Evolutionary conservation across 2,329 filamentous ascomycete species (phyloP), one percentile per base, ranked within the genome.

Genomic region (Fonsecaea pedrosoi): DNA sequence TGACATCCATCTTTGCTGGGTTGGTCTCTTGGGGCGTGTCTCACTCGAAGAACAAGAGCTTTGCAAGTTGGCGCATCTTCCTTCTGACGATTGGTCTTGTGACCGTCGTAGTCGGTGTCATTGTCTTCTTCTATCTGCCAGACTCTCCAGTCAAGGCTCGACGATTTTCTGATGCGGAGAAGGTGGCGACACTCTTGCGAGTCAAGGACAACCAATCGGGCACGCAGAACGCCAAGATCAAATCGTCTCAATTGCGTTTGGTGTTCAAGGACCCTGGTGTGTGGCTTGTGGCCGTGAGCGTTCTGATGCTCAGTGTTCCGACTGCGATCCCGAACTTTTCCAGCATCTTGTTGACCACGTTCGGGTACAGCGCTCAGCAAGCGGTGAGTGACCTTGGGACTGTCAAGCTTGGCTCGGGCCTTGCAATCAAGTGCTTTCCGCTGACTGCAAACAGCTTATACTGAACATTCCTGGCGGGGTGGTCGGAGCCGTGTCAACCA

Each of bases 141-240:
- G 78, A 81, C 59, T 80, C 79, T 48, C 80, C 78, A 0, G 79
- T 81, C 72, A 78, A 75, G 3, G 76, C 76, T 12, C 32, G 54
- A n/a, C 73, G 76, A n/a, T 76, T 82, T 56, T 76, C 71, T 50
- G 75, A 78, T 50, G 74, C 74, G 13, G 79, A 81, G 64, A 78
- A 80, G 54, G 73, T 80, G 35, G 76, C 72, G 1, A 72, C 71
- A n/a, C 73, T 81, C 45, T 78, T 82, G 62, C 78, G 82, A 0
- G 76, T 85, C 0, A 76, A 80, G 7, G 77, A 78, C 50, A 83
- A 84, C 45, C 80, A 82, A 62, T 85, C 81, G 1, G 84, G 83
- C 8, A 83, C 84, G 10, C 80, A 84, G 55, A 84, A 83, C 73
- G 82, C 83, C 57, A 77, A 80, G 45, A 82, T 85, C 74, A 85